Base-by-base conservation (phyloP, 2,329 filamentous ascomycete species). In the Fusarium kyushuense region DNA sequence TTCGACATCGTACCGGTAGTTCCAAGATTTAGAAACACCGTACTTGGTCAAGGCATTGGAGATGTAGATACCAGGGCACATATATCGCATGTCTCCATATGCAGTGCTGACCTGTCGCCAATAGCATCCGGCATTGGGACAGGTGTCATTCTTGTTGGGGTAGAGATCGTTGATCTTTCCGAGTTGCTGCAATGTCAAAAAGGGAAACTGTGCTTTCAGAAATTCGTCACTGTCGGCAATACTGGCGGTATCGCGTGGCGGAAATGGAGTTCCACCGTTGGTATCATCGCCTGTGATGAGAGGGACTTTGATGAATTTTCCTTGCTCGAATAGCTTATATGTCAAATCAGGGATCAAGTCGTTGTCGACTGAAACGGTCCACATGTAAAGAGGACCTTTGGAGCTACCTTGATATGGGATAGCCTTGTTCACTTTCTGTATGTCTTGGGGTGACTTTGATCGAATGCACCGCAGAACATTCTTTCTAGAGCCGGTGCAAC, bases 1-100 rank as follows among this genome's bases (percentile, higher is more conserved):
- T 41, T 87, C 79, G 5, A 93, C 91, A 56, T 90, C 86, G 79
- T 89, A 92, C 41, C 86, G 86, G 75, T 94, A 94, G 73, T 88
- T 90, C 84, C 87, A 94, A 25, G 84, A 86, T 2, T 76, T 71
- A 19, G 74, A 27, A 33, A 81, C 70, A 16, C 78, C 78, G 55
- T 80, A 70, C 2, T 58, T 61, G 1, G 73, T 64, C 14, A 82
- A 66, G 3, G 68, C 62, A 8, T 72, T 65, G 5, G 75, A 77
- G 36, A 79, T 67, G 43, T 72, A 75, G 16, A 80, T 66, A 5
- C 76, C 69, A 0, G 79, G 75, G 47, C 79, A 81, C 72, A 76
- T 78, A 43, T 77, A 80, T 38, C 78, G 73, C 45, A 76, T 70
- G 29, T 81, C 75, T 16, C 76, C 75, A 53, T 80, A 79, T 9